Evolutionary conservation across 2,329 filamentous ascomycete genomes (phyloP).

Genomic region (Bipolaris gigantea): DNA sequence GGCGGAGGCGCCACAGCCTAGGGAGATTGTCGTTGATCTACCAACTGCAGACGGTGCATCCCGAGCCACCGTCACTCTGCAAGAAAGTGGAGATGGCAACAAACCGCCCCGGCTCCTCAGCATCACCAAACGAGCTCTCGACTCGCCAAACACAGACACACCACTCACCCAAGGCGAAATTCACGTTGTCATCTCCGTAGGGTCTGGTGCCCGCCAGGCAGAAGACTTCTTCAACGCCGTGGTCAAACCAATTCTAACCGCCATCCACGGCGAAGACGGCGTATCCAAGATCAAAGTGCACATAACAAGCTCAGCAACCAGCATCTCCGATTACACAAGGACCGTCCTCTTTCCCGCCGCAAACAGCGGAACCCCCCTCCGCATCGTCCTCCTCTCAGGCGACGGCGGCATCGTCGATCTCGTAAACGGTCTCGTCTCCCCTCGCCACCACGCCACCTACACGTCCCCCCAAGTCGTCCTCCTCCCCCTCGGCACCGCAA

Average conservation of each 20-base stretch:
- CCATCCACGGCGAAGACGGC: slow-evolving; percentile 39
- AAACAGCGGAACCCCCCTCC: slow-evolving; percentile 44
- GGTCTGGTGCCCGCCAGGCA: slow-evolving; percentile 50
- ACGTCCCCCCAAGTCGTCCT: slow-evolving; percentile 60
- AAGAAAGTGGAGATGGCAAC: slow-evolving; percentile 17
- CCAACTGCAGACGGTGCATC: slow-evolving; percentile 9
- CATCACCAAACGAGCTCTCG: slow-evolving; percentile 22
- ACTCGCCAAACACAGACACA: slow-evolving; percentile 1
- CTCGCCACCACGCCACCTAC: slow-evolving; percentile 25
- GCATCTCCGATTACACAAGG: slow-evolving; percentile 65
- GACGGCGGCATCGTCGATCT: slow-evolving; percentile 86
- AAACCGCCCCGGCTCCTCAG: slow-evolving; percentile 22
- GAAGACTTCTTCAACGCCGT: slow-evolving; percentile 43
- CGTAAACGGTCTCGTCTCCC: slow-evolving; percentile 65
- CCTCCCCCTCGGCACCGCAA: slow-evolving; percentile 57
- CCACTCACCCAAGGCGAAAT: slow-evolving; percentile 27
- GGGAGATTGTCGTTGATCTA: slow-evolving; percentile 12
- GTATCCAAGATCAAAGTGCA: slow-evolving; percentile 55
- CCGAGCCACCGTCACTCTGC: slow-evolving; percentile 10
- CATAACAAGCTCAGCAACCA: slow-evolving; percentile 64
- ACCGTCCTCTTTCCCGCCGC: slow-evolving; percentile 54
- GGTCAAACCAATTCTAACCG: slow-evolving; percentile 48
- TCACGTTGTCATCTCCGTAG: slow-evolving; percentile 51
- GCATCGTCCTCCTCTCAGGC: slow-evolving; percentile 78
- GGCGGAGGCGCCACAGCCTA: neutral